Conservation (phyloP, 805 yeast species). For the Starmerella roubikii region DNA sequence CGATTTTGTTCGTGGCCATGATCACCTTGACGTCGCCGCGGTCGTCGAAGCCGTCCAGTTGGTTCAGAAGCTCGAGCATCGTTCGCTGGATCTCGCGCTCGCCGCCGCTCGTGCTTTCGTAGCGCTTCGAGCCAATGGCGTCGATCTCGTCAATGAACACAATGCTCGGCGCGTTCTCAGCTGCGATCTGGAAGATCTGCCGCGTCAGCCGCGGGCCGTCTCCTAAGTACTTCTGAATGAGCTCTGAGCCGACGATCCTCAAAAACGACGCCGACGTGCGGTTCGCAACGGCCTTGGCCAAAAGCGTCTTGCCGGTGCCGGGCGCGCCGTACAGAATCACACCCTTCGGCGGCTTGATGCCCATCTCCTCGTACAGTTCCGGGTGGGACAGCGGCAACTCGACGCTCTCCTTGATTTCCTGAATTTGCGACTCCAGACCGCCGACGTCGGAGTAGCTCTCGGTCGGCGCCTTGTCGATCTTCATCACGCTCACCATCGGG, state of each 20-base stretch:
- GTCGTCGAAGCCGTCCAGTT: conserved; percentile 93
- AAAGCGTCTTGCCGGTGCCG: conserved; percentile 90
- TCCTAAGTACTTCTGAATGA: conserved; percentile 92
- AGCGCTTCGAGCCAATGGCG: conserved; percentile 97
- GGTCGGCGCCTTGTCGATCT: conserved; percentile 92
- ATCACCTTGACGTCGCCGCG: conserved; percentile 94
- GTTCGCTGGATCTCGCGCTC: conserved; percentile 96
- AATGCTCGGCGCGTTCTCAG: conserved; percentile 95
- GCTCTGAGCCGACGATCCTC: conserved; percentile 92
- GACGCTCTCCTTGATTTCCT: conserved; percentile 94
- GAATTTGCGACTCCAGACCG: conserved; percentile 89
- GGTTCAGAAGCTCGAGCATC: conserved; percentile 89
- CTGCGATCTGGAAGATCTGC: conserved; percentile 91
- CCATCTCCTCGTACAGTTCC: conserved; percentile 95
- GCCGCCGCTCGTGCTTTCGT: conserved; percentile 83
- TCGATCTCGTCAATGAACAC: conserved; percentile 97
- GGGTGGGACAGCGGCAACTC: conserved; percentile 95
- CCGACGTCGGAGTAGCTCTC: conserved; percentile 96
- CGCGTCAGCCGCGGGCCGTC: conserved; percentile 94
- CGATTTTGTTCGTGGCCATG: conserved; percentile 95
- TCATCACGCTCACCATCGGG: conserved; percentile 96
- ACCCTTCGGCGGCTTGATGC: conserved; percentile 96
- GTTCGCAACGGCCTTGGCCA: conserved; percentile 97
- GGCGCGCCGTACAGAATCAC: conserved; percentile 95
- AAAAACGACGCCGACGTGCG: conserved; percentile 93